Conservation (phyloP, 1,139 yeast genomes). For the Arxiozyma heterogenica region DNA sequence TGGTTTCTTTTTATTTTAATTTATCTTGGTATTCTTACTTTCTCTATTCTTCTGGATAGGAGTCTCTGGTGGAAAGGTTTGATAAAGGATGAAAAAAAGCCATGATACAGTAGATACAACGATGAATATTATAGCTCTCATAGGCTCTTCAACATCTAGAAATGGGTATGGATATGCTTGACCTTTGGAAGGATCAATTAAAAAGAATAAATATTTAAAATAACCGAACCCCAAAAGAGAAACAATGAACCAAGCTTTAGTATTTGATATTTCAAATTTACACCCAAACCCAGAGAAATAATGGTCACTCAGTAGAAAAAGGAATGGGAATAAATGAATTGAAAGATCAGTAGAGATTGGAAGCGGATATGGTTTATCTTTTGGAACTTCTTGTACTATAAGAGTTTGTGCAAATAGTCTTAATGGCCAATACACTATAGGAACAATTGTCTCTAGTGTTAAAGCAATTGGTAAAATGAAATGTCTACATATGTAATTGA, state of each 20-base stretch:
- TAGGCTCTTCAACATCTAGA: conserved; percentile 41
- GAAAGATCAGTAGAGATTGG: conserved; percentile 46
- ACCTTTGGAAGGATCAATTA: conserved; percentile 40
- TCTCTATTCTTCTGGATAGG: too few species aligned
- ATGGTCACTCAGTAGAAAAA: conserved; percentile 41
- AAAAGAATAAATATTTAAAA: conserved; percentile 42
- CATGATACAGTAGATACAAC: conserved; percentile 42
- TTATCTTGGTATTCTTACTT: too few species aligned
- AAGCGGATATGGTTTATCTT: conserved; percentile 27
- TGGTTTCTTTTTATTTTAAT: too few species aligned
- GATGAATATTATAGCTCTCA: conserved; percentile 42
- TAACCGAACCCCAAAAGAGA: conserved; percentile 39
- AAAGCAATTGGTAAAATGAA: conserved; percentile 38
- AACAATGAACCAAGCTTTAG: conserved; percentile 36
- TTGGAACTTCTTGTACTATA: conserved; percentile 31
- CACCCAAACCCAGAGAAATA: conserved; percentile 45
- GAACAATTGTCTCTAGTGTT: conserved; percentile 50
- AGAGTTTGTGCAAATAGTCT: conserved; percentile 42
- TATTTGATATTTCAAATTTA: conserved; percentile 27
- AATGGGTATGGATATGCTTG: conserved; percentile 62
- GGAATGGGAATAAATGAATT: conserved; percentile 52
- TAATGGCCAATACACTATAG: conserved; percentile 59
- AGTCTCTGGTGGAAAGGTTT: conserved; percentile 18
- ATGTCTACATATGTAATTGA: conserved; percentile 18
- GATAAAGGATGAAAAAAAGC: conserved; percentile 23